Percentiles rank a stretch among this genome's conserved stretches.
phyloP scores from a whole-genome alignment of 805 yeast genomes.

The Metschnikowia similis region DNA sequence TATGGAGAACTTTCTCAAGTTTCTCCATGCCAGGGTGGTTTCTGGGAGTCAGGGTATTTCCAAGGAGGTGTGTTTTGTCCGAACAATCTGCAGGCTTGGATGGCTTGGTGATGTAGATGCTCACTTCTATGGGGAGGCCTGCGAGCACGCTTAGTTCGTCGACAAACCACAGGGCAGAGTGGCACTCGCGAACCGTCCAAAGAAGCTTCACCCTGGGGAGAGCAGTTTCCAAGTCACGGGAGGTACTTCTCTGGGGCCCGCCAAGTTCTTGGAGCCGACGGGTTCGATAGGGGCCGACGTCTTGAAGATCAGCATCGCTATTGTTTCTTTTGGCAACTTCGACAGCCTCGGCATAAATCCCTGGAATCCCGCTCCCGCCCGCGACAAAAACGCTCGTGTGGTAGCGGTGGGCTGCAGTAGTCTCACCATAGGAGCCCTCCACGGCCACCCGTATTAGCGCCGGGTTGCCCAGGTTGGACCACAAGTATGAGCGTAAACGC shows the following conservation, averaged over 20 bases:
- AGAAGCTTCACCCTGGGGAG: conserved; percentile 37
- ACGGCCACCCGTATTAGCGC: conserved; percentile 28
- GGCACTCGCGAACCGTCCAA: conserved; percentile 60
- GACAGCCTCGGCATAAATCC: conserved; percentile 34
- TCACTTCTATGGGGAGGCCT: conserved; percentile 24
- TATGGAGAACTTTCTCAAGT: conserved; percentile 4
- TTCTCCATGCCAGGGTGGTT: conserved; percentile 3
- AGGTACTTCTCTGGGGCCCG: no score
- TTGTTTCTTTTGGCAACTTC: conserved; percentile 2
- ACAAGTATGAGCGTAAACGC: conserved; percentile 18
- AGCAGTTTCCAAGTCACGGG: not conserved
- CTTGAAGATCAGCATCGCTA: no score
- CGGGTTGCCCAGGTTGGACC: conserved; percentile 14
- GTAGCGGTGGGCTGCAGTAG: conserved; percentile 26
- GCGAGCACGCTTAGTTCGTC: conserved; percentile 37
- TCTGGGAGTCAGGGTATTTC: conserved; percentile 10
- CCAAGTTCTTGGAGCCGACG: no score
- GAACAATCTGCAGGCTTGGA: not conserved
- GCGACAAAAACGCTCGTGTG: conserved; percentile 33
- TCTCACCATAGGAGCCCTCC: conserved; percentile 38
- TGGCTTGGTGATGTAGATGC: conserved; percentile 12
- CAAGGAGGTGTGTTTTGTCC: conserved; percentile 10
- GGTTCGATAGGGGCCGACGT: no score
- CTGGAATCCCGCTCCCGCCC: conserved; percentile 42
- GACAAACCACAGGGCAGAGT: conserved; percentile 47